These are phyloP conservation scores for Aspergillus phoenicis DNA, from an alignment of 2,329 filamentous ascomycete species.

Conservation along the genomic window DNA sequence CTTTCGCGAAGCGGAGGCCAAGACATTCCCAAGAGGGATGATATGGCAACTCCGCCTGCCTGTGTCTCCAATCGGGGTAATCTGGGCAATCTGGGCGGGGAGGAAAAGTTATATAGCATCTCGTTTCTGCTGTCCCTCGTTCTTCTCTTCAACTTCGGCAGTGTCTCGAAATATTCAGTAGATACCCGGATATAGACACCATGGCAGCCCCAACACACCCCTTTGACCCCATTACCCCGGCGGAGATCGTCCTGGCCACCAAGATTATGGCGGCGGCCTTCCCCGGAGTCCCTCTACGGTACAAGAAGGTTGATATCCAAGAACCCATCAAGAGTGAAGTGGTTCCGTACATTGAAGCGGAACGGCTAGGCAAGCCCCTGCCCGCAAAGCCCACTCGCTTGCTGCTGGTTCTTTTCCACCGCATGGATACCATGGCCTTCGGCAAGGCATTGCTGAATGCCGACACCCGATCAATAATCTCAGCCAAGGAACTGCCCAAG, in stretches of 20 bases:
- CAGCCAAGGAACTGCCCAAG: slow-evolving; percentile 50
- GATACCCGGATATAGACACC: background rate
- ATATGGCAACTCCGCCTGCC: too few species aligned
- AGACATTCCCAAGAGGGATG: too few species aligned
- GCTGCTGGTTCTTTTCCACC: slow-evolving; percentile 56
- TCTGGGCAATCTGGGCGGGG: too few species aligned
- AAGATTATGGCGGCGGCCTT: slow-evolving; percentile 42
- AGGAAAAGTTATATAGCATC: too few species aligned
- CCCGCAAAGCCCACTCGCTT: slow-evolving; percentile 55
- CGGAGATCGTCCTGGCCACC: slow-evolving; percentile 44
- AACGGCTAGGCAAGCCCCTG: slow-evolving; percentile 55
- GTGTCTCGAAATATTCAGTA: background rate
- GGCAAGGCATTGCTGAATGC: slow-evolving; percentile 45
- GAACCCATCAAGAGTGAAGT: slow-evolving; percentile 64
- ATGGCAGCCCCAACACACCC: slow-evolving; percentile 35
- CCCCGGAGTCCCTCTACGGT: slow-evolving; percentile 44
- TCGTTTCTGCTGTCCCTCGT: background rate
- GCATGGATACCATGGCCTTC: slow-evolving; percentile 46
- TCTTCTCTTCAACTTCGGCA: background rate
- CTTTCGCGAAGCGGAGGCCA: background rate
- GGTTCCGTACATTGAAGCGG: slow-evolving; percentile 64
- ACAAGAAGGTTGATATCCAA: slow-evolving; percentile 69
- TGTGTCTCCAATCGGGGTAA: too few species aligned
- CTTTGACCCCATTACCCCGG: slow-evolving; percentile 44
- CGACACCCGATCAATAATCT: slow-evolving; percentile 39